phyloP scores from a whole-genome alignment of 2,329 filamentous ascomycete species.

The Penicillium sp. region DNA sequence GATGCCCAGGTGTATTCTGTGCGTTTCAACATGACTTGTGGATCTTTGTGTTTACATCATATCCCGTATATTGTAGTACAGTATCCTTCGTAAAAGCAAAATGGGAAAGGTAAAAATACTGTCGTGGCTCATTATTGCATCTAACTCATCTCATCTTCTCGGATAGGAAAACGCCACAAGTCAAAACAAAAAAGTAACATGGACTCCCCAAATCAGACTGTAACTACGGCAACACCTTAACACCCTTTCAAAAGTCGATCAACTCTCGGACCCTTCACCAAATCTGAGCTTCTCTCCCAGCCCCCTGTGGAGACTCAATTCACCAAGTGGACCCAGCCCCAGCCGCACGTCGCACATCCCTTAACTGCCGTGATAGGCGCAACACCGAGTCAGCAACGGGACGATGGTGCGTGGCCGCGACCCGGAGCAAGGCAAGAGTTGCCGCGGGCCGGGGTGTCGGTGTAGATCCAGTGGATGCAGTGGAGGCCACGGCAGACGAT shows the following conservation, averaged over 20 bases:
- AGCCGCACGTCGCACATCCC: conserved; percentile 17
- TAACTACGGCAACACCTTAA: not conserved
- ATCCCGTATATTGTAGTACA: not conserved
- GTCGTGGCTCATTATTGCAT: conserved; percentile 1
- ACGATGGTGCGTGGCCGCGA: conserved; percentile 27
- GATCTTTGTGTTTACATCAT: not conserved
- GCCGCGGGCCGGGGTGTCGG: conserved; percentile 7
- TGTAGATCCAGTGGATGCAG: not conserved
- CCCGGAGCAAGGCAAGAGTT: conserved; percentile 20
- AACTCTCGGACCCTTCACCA: not conserved
- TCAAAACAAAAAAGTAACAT: not conserved
- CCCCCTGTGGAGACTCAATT: conserved; percentile 3
- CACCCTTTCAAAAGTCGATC: not conserved
- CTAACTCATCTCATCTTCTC: not conserved
- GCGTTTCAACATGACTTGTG: no score
- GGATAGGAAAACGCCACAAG: not conserved
- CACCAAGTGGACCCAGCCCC: conserved; percentile 13
- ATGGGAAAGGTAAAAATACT: not conserved
- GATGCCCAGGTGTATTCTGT: no score
- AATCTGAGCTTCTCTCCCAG: not conserved
- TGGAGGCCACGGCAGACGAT: conserved; percentile 7
- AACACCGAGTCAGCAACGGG: conserved; percentile 26
- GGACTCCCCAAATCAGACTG: not conserved
- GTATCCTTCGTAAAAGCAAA: not conserved
- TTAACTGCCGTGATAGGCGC: conserved; percentile 24